Percentiles rank a stretch among this genome's conserved stretches.
phyloP scores from a whole-genome alignment of 1,139 yeast genomes.

The Taiozyma sp. region DNA sequence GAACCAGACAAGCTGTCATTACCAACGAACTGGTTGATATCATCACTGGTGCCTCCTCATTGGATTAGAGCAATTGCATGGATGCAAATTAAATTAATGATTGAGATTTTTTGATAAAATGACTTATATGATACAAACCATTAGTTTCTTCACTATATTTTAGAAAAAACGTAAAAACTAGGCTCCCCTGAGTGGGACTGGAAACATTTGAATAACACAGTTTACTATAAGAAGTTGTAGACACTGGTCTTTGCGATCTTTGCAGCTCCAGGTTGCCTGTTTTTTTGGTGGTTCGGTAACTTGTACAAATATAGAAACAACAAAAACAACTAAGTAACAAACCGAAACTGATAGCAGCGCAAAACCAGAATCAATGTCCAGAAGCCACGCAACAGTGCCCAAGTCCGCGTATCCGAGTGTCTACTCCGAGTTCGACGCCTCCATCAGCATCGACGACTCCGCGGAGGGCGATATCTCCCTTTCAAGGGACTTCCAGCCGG shows the following conservation, averaged over 20 bases:
- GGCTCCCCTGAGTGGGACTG: not conserved
- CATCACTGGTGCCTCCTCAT: conserved; percentile 98
- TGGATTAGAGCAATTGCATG: conserved; percentile 50
- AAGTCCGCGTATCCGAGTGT: conserved; percentile 20
- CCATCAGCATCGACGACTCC: conserved; percentile 18
- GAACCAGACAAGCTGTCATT: conserved; percentile 99
- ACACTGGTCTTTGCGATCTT: not conserved
- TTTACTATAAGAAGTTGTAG: not conserved
- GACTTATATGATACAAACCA: not conserved
- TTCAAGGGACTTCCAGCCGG: conserved; percentile 2
- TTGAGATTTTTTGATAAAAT: conserved; percentile 1
- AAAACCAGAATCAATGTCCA: not conserved
- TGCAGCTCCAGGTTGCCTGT: too few relatives aligned
- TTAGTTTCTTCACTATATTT: not conserved
- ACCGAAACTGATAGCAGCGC: not conserved
- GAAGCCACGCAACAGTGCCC: conserved; percentile 8
- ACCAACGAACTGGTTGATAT: conserved; percentile 99
- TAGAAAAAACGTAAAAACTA: not conserved
- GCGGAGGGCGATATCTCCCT: conserved; percentile 22
- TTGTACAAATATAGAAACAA: too few relatives aligned
- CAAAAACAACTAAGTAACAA: not conserved
- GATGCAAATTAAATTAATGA: not conserved
- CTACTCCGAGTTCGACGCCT: conserved; percentile 17
- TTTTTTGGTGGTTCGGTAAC: too few relatives aligned
- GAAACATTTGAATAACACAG: not conserved